These are phyloP conservation scores for Usnea hakonensis DNA, from an alignment of 495 filamentous ascomycete species.

Conservation along the genomic window DNA sequence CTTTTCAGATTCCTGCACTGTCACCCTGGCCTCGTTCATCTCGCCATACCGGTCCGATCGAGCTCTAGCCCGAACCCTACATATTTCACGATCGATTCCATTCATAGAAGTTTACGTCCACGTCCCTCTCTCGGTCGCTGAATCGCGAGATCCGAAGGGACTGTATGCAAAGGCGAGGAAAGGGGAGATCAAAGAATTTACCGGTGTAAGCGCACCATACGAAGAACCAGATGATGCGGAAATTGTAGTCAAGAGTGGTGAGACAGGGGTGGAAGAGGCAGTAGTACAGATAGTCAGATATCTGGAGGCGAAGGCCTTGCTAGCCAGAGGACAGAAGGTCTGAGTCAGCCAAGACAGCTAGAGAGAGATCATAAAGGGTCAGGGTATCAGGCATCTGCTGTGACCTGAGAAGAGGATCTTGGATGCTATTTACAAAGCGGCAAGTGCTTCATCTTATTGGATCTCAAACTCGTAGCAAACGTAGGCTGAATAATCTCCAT, in stretches of 20 bases:
- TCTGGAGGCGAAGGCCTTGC: constrained; percentile 56
- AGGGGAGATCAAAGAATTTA: constrained; percentile 95
- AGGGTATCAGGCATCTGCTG: neutral
- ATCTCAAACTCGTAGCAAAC: constrained; percentile 96
- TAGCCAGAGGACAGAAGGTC: constrained; percentile 25
- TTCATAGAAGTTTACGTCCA: constrained; percentile 94
- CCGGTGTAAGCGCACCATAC: constrained; percentile 85
- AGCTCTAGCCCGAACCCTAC: constrained; percentile 68
- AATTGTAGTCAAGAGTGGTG: constrained; percentile 70
- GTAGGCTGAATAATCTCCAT: constrained; percentile 85
- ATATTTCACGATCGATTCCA: constrained; percentile 59
- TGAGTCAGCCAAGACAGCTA: neutral
- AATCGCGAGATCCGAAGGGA: constrained; percentile 92
- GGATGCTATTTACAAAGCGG: neutral
- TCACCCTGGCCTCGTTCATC: constrained; percentile 94
- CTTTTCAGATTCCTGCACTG: constrained; percentile 80
- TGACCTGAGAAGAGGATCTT: neutral
- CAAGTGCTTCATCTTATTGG: neutral
- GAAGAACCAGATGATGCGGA: constrained; percentile 82
- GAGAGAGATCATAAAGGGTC: too few species aligned
- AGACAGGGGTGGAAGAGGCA: constrained; percentile 74
- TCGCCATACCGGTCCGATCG: constrained; percentile 86
- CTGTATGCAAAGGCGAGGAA: constrained; percentile 92
- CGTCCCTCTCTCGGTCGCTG: constrained; percentile 80
- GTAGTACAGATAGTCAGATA: constrained; percentile 76